Percentiles rank a stretch among this genome's conserved stretches.
Evolutionary conservation across 306 rosid species (phyloP).

Genomic region (Trifolium dubium): DNA sequence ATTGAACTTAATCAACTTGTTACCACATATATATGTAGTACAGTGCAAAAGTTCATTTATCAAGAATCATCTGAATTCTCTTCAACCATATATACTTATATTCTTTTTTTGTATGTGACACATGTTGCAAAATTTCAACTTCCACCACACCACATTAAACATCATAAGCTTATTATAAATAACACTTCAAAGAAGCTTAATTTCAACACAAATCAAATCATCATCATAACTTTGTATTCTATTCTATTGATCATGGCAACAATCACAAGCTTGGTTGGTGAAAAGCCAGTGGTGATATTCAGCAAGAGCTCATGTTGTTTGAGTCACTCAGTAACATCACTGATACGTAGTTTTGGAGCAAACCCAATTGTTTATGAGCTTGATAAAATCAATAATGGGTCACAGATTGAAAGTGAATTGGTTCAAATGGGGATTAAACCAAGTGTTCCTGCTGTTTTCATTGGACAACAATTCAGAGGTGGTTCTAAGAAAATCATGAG

Average conservation of each 20-base stretch:
- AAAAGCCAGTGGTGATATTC: slow-evolving; percentile 79
- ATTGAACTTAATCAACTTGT: slow-evolving; percentile 48
- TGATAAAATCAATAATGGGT: slow-evolving; percentile 65
- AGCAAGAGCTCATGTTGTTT: slow-evolving; percentile 73
- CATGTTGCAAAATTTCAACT: neutral
- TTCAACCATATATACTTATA: slow-evolving; percentile 28
- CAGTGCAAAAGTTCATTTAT: slow-evolving; percentile 36
- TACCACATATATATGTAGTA: slow-evolving; percentile 35
- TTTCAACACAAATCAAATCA: neutral
- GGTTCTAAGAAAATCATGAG: slow-evolving; percentile 66
- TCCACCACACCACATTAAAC: slow-evolving; percentile 13
- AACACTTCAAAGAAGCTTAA: slow-evolving; percentile 39
- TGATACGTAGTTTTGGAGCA: slow-evolving; percentile 69
- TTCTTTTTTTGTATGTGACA: slow-evolving; percentile 34
- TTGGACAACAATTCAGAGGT: slow-evolving; percentile 66
- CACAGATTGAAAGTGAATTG: slow-evolving; percentile 65
- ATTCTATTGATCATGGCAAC: slow-evolving; percentile 39
- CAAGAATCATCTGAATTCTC: slow-evolving; percentile 44
- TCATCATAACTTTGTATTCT: neutral
- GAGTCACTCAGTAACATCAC: slow-evolving; percentile 71
- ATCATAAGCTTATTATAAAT: slow-evolving; percentile 50
- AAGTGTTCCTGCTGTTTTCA: slow-evolving; percentile 75
- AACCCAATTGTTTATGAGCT: slow-evolving; percentile 74
- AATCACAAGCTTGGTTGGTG: slow-evolving; percentile 59
- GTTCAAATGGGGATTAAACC: slow-evolving; percentile 67